A percentile compares a stretch with the other conserved stretches of the same genome.
Conservation (phyloP, 805 yeast genomes). For the Pichia paraexigua region DNA sequence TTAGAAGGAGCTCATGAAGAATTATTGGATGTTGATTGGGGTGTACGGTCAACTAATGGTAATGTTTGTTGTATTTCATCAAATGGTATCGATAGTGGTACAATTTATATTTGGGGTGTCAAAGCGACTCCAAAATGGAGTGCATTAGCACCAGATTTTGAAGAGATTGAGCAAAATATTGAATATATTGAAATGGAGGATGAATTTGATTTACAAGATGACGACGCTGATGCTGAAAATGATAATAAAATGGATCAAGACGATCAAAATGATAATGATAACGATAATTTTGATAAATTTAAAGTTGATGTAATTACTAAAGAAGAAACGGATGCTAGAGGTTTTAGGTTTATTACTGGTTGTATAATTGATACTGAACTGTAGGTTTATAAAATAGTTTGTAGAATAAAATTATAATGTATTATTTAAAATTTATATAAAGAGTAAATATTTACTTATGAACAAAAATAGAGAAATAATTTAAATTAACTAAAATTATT, state of each 20-base stretch:
- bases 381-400: not conserved
- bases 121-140: slow-evolving; percentile 90
- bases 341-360: slow-evolving; percentile 47
- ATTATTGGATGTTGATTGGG: slow-evolving; percentile 77
- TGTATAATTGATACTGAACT: slow-evolving; percentile 43
- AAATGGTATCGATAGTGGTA: slow-evolving; percentile 80
- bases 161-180: slow-evolving; percentile 85
- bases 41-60: slow-evolving; percentile 35
- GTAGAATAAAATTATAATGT: not conserved
- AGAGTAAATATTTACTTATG: not conserved
- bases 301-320: slow-evolving; percentile 56
- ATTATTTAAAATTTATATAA: not conserved
- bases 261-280: slow-evolving; percentile 54
- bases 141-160: slow-evolving; percentile 93
- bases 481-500: not conserved
- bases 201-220: slow-evolving; percentile 70
- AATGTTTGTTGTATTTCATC: slow-evolving; percentile 67
- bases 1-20: slow-evolving; percentile 89
- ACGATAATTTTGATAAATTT: slow-evolving; percentile 36
- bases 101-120: slow-evolving; percentile 74
- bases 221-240: slow-evolving; percentile 55
- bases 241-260: slow-evolving; percentile 39
- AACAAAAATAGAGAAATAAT: not conserved
- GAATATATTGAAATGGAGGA: slow-evolving; percentile 85
- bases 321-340: slow-evolving; percentile 66